Evolutionary conservation across 2,329 filamentous ascomycete species (phyloP).

Genomic region (Fusarium hostae): DNA sequence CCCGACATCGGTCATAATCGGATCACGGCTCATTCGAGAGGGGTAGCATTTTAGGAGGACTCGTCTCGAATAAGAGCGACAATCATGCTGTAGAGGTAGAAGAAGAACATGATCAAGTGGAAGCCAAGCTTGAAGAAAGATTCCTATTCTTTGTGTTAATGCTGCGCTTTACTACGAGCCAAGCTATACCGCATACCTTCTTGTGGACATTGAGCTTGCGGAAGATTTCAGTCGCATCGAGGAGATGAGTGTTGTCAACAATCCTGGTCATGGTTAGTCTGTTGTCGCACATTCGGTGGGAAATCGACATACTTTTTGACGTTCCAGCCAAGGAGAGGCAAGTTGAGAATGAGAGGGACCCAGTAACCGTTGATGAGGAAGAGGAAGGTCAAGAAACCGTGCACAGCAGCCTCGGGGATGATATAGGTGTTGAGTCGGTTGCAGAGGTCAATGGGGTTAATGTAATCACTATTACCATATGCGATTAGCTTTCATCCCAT

Average conservation of each 20-base stretch:
- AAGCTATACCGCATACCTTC: conserved; percentile 70
- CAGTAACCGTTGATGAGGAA: conserved; percentile 99
- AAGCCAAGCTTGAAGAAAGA: conserved; percentile 99
- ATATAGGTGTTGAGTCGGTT: conserved; percentile 99
- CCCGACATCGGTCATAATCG: conserved; percentile 19
- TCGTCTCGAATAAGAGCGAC: conserved; percentile 97
- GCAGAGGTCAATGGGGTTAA: conserved; percentile 99
- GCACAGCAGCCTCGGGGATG: conserved; percentile 96
- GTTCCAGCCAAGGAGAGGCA: conserved; percentile 93
- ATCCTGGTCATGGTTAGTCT: conserved; percentile 70
- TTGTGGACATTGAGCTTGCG: conserved; percentile 99
- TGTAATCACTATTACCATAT: conserved; percentile 82
- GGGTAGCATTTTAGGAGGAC: conserved; percentile 70
- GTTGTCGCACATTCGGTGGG: background rate
- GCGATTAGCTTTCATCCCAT: conserved; percentile 29
- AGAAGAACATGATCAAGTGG: conserved; percentile 99
- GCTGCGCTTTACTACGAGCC: background rate
- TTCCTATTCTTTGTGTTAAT: conserved; percentile 70
- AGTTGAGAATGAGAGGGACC: conserved; percentile 89
- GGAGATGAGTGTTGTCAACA: conserved; percentile 93
- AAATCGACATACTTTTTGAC: conserved; percentile 86
- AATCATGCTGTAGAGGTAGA: conserved; percentile 99
- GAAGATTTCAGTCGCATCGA: conserved; percentile 99
- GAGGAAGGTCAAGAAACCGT: conserved; percentile 93
- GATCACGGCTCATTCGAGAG: conserved; percentile 28